Evolutionary conservation across 495 filamentous ascomycete genomes (phyloP), one percentile per base, ranked within the genome.

Genomic region (Venustampulla echinocandica): DNA sequence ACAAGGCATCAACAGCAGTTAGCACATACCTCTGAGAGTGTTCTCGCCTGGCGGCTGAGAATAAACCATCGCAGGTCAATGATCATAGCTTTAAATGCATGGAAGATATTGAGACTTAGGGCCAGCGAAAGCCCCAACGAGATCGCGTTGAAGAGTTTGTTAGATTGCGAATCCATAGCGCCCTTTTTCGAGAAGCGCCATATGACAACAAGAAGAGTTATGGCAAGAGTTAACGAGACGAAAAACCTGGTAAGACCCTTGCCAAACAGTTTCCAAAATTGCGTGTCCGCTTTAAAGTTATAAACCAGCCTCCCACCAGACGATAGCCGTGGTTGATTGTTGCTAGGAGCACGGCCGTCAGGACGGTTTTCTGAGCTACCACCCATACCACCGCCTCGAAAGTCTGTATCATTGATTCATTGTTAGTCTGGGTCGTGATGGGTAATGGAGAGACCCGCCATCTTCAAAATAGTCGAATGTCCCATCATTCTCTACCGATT

Each of bases 11-110:
- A 14, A 10, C 7, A 41, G 10, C 9, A 7, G 13, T 2, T 6
- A 28, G 6, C 9, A 39, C 34, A 6, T 15, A 47, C 44, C 22
- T 47, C 33, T 4, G 6, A 9, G 13, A 47, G 27, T 15, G 4
- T 34, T 21, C 44, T 47, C 15, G 10, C n/a, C 19, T 19, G 37
- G 10, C 44, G 44, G 28, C 44, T 47, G 13, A 47, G 44, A 28
- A 47, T 39, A 4, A 14, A 47, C 44, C 44, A 47, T 17, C 44
- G 14, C 7, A 39, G 2, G 10, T 47, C 34, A 11, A 47, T 10
- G 2, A 22, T 21, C 32, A 47, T 47, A 18, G 4, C 30, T 18
- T 47, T 37, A 10, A 47, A 47, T n/a, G 32, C 27, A 22, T 21
- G 17, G 7, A 34, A 11, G 27, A 47, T 37, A 15, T 34, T 38